These are phyloP conservation scores for Dicorynia guianensis DNA, from an alignment of 306 rosid genomes.

Conservation along the genomic window DNA sequence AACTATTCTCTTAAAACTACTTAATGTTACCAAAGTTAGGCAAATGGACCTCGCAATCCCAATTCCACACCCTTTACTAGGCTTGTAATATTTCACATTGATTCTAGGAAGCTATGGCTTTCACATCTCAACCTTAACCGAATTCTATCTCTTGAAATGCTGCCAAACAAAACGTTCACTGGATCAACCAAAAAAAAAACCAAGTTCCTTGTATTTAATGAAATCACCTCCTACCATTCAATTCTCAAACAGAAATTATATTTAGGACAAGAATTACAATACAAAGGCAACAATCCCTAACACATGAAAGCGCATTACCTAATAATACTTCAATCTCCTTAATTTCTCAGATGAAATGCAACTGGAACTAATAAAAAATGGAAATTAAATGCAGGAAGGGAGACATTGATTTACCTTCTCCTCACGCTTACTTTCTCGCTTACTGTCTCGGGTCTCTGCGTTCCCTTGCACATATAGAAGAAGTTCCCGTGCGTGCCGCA, in stretches of 20 bases:
- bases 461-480: constrained; percentile 41
- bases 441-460: constrained; percentile 30
- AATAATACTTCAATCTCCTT: not conserved
- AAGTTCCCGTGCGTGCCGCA: constrained; percentile 52
- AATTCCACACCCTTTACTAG: too few relatives aligned
- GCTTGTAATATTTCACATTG: too few relatives aligned
- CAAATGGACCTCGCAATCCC: too few relatives aligned
- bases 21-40: too few relatives aligned
- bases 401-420: constrained; percentile 51
- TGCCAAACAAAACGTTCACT: too few relatives aligned
- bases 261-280: not conserved
- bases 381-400: not conserved
- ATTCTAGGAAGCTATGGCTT: too few relatives aligned
- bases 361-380: not conserved
- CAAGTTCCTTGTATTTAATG: not conserved
- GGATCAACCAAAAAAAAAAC: too few relatives aligned
- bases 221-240: not conserved
- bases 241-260: not conserved
- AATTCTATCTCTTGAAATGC: too few relatives aligned
- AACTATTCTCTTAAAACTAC: too few relatives aligned
- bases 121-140: too few relatives aligned
- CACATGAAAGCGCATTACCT: not conserved
- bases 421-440: constrained; percentile 49
- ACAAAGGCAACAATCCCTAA: not conserved
- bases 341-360: not conserved